Conservation (phyloP, 495 filamentous ascomycete genomes). For the Hypoxylon lienhwacheense region DNA sequence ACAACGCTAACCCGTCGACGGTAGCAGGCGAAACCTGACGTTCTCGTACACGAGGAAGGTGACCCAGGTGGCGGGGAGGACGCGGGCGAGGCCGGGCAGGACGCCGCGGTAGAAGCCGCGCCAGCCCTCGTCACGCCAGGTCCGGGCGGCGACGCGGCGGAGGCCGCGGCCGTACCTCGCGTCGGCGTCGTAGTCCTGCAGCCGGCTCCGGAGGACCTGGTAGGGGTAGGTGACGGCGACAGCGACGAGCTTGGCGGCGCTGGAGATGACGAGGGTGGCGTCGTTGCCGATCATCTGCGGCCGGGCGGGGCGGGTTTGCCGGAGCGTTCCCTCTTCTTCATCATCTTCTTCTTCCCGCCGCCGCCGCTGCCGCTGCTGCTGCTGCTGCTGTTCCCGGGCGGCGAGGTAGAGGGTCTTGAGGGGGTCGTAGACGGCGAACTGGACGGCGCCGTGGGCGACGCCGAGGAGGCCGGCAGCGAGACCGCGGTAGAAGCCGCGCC, state of each 20-base stretch:
- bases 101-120: slow-evolving; percentile 92
- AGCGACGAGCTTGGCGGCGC: slow-evolving; percentile 82
- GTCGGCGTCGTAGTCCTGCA: slow-evolving; percentile 85
- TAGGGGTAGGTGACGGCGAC: slow-evolving; percentile 89
- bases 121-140: slow-evolving; percentile 77
- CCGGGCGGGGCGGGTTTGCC: too few species aligned
- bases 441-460: slow-evolving; percentile 91
- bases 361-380: too few species aligned
- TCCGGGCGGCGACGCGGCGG: slow-evolving; percentile 67
- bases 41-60: slow-evolving; percentile 99
- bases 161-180: slow-evolving; percentile 67
- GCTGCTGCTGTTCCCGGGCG: slow-evolving; percentile 44
- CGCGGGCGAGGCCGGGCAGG: slow-evolving; percentile 81
- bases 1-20: slow-evolving; percentile 28
- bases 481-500: slow-evolving; percentile 79
- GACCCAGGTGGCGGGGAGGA: slow-evolving; percentile 92
- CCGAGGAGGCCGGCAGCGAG: slow-evolving; percentile 81
- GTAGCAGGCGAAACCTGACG: slow-evolving; percentile 67
- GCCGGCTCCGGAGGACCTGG: slow-evolving; percentile 81
- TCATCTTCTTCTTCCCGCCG: too few species aligned
- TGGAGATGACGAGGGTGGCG: slow-evolving; percentile 76
- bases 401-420: slow-evolving; percentile 62
- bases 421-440: slow-evolving; percentile 94
- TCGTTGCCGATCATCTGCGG: slow-evolving; percentile 65
- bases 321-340: too few species aligned